These are phyloP conservation scores for Aquilaria sinensis DNA, from an alignment of 345 rosid species.

Conservation along the genomic window DNA sequence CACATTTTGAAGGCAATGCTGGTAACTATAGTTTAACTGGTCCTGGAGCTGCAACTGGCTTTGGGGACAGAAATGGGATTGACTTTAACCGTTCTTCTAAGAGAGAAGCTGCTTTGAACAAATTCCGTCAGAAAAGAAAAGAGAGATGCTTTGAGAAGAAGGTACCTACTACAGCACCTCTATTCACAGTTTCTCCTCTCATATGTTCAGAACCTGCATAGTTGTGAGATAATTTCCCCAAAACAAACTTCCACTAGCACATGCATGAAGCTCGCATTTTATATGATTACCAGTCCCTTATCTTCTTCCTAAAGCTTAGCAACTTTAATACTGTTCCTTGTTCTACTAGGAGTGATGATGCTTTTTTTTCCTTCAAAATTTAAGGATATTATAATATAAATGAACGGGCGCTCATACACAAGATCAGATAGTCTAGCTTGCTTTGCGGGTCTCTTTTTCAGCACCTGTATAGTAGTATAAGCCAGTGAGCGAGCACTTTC, in stretches of 20 bases:
- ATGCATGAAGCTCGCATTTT: too few relatives aligned
- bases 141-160: conserved; percentile 56
- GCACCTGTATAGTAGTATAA: too few relatives aligned
- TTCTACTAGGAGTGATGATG: too few relatives aligned
- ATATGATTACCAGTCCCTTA: too few relatives aligned
- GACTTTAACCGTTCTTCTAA: conserved; percentile 22
- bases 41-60: conserved; percentile 19
- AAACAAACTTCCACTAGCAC: background rate
- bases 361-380: too few relatives aligned
- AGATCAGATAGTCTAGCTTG: too few relatives aligned
- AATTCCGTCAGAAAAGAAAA: conserved; percentile 60
- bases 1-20: conserved; percentile 17
- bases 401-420: too few relatives aligned
- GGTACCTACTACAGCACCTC: conserved; percentile 17
- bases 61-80: conserved; percentile 11
- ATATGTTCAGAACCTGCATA: background rate
- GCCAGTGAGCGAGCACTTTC: background rate
- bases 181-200: too few relatives aligned
- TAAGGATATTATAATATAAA: too few relatives aligned
- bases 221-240: background rate
- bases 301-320: too few relatives aligned
- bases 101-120: conserved; percentile 52
- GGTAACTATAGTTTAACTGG: conserved; percentile 24
- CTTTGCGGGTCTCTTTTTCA: too few relatives aligned
- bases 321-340: too few relatives aligned